phyloP scores from a whole-genome alignment of 2,329 filamentous ascomycete species.

The Epichloe typhina region DNA sequence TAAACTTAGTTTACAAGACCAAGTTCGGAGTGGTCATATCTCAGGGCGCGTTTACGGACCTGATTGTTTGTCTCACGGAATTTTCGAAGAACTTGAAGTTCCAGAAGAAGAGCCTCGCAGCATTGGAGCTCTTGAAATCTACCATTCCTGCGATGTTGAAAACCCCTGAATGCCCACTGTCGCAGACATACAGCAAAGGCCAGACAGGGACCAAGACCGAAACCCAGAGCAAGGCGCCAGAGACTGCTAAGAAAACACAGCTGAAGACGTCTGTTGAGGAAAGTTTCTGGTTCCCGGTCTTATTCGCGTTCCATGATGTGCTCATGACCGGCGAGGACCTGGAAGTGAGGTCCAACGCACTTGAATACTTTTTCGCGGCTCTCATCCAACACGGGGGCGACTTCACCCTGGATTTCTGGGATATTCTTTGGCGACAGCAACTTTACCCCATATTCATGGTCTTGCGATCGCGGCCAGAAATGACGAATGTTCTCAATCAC shows the following conservation, averaged over 20 bases:
- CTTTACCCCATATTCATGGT: slow-evolving; percentile 99
- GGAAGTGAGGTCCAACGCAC: slow-evolving; percentile 78
- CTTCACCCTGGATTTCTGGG: slow-evolving; percentile 93
- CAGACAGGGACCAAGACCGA: slow-evolving; percentile 24
- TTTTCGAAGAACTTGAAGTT: slow-evolving; percentile 99
- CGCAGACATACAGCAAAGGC: slow-evolving; percentile 38
- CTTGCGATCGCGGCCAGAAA: slow-evolving; percentile 86
- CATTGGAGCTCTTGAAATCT: slow-evolving; percentile 87
- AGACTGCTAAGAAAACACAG: slow-evolving; percentile 39
- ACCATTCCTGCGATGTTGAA: slow-evolving; percentile 90
- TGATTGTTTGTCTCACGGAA: slow-evolving; percentile 91
- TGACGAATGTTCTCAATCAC: slow-evolving; percentile 88
- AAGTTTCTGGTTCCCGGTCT: slow-evolving; percentile 95
- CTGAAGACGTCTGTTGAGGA: slow-evolving; percentile 84
- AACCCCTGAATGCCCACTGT: slow-evolving; percentile 88
- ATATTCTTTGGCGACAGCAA: slow-evolving; percentile 92
- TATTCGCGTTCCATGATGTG: slow-evolving; percentile 97
- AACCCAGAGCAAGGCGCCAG: slow-evolving; percentile 29
- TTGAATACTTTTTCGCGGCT: slow-evolving; percentile 95
- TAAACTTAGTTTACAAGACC: slow-evolving; percentile 88
- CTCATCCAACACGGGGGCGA: slow-evolving; percentile 86
- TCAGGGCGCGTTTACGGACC: slow-evolving; percentile 90
- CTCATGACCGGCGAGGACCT: slow-evolving; percentile 98
- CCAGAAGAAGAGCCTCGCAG: slow-evolving; percentile 94
- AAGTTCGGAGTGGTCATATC: slow-evolving; percentile 93